Base-by-base conservation (phyloP, 345 rosid genomes). In the Chamaenerion angustifolium region DNA sequence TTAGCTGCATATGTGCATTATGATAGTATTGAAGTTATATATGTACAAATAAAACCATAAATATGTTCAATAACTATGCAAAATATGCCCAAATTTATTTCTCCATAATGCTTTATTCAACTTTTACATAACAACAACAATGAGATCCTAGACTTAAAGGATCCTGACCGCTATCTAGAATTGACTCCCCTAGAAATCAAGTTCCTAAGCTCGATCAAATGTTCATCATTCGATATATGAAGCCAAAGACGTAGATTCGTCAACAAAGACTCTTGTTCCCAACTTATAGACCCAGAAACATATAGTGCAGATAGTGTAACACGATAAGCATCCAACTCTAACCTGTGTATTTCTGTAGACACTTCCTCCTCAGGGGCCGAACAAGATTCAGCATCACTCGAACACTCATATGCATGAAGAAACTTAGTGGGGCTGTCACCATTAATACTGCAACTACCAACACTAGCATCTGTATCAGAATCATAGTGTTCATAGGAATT, bases 261-360 rank as follows among this genome's bases (percentile, higher is more conserved):
- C 69, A 83, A 66, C 57, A 80, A 64, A 52, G 76, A 68, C 75
- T 86, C 93, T 66, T 76, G 82, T 60, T 86, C 89, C 95, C 93
- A 83, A 64, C 67, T 77, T 37, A 85, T 43, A 12, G 92, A 77
- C 10, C 95, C 92, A 3, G 79, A 82, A 42, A 81, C 83, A 69
- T 70, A 71, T 62, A 82, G 56, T 48, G 74, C 80, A 67, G 54
- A 64, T 43, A 82, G 45, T 8, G 76, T 76, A 49, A 52, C 55
- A 16, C 72, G 72, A 56, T 76, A 82, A 19, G 85, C 78, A 58
- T 72, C 77, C 49, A 80, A 71, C 60, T 82, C 95, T 48, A 75
- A 62, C 61, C 78, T 76, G 73, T 81, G 85, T 18, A 73, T 66
- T 52, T 67, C 75, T 42, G 59, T 71, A 51, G 68, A 76, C 61